Evolutionary conservation across 805 yeast genomes (phyloP).

Genomic region (Teunomyces lycoperdinae): DNA sequence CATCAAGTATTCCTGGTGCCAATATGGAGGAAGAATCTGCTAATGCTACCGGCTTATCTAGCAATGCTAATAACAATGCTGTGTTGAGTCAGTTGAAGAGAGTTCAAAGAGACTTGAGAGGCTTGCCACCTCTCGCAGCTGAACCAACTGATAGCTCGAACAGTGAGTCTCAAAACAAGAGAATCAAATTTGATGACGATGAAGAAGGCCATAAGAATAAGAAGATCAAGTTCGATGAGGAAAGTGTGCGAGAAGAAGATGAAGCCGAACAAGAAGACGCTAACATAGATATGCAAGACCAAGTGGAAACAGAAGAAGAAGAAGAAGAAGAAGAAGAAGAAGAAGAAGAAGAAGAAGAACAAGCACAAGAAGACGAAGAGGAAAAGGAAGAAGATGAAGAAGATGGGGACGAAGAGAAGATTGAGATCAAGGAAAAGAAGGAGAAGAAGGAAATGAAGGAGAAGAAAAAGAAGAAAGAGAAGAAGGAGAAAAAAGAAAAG

Average conservation of each 20-base stretch:
- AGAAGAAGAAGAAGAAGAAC: conserved; percentile 8
- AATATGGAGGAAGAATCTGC: conserved; percentile 22
- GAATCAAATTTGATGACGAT: conserved; percentile 24
- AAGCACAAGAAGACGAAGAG: conserved; percentile 11
- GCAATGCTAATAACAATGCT: conserved; percentile 33
- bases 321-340: conserved; percentile 8
- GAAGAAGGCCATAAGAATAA: conserved; percentile 13
- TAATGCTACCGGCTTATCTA: conserved; percentile 30
- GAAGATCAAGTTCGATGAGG: conserved; percentile 16
- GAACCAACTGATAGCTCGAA: conserved; percentile 10
- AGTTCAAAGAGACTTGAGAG: conserved; percentile 74
- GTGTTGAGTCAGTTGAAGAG: conserved; percentile 63
- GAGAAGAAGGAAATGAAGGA: conserved; percentile 10
- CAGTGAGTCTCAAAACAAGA: conserved; percentile 19
- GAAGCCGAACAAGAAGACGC: neutral
- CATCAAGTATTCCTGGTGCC: conserved; percentile 25
- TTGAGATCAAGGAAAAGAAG: conserved; percentile 18
- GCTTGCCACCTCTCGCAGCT: conserved; percentile 62
- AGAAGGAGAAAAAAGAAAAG: conserved; percentile 23
- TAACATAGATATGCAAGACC: neutral
- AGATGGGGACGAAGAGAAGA: conserved; percentile 15
- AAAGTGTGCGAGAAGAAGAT: conserved; percentile 8
- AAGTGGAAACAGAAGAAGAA: conserved; percentile 7
- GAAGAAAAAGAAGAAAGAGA: conserved; percentile 18
- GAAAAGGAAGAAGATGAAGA: conserved; percentile 13